phyloP scores from a whole-genome alignment of 2,329 filamentous ascomycete genomes.

The Geosmithia flava region DNA sequence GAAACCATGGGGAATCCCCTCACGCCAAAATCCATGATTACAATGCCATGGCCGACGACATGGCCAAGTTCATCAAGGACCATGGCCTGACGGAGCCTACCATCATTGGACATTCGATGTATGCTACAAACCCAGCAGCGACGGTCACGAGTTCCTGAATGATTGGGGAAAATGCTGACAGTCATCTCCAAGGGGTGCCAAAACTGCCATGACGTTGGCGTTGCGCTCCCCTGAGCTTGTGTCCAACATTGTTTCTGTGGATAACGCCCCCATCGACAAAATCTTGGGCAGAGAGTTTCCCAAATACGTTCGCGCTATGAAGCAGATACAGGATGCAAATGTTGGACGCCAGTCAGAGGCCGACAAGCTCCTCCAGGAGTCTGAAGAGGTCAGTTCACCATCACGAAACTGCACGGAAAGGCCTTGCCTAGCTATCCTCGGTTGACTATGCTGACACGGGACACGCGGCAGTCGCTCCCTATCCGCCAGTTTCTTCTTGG shows the following conservation, averaged over 20 bases:
- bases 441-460: neutral
- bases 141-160: neutral
- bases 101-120: slow-evolving; percentile 92
- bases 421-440: neutral
- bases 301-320: slow-evolving; percentile 76
- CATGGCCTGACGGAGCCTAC: slow-evolving; percentile 60
- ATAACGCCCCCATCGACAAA: slow-evolving; percentile 84
- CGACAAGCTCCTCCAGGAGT: slow-evolving; percentile 63
- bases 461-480: slow-evolving; percentile 36
- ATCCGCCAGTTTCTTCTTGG: slow-evolving; percentile 88
- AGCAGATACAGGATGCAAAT: slow-evolving; percentile 56
- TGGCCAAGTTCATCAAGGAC: slow-evolving; percentile 63
- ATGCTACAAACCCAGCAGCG: slow-evolving; percentile 11
- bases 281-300: slow-evolving; percentile 62
- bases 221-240: slow-evolving; percentile 57
- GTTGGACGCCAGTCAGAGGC: slow-evolving; percentile 65
- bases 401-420: neutral
- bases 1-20: slow-evolving; percentile 87
- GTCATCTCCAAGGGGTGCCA: slow-evolving; percentile 59
- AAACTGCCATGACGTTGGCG: slow-evolving; percentile 80
- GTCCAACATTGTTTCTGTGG: slow-evolving; percentile 65
- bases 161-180: neutral
- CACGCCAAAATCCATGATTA: slow-evolving; percentile 72
- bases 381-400: slow-evolving; percentile 45
- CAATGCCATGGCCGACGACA: slow-evolving; percentile 66